Evolutionary conservation across 176 grass and related monocot species (phyloP), one percentile per base, ranked within the genome.

Genomic region (Dactylis glomerata): DNA sequence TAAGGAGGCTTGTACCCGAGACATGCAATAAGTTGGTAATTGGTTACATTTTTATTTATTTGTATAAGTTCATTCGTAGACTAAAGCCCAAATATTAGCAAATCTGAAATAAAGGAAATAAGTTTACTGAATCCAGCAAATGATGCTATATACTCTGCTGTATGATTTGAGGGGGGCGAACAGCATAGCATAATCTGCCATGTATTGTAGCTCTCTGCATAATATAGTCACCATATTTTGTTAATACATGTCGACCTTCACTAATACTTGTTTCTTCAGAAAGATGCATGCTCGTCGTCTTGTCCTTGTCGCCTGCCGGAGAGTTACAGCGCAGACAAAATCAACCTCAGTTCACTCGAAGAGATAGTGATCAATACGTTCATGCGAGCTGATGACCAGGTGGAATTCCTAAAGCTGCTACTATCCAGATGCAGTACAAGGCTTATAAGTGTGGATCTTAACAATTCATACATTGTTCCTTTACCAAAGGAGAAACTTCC

Each of bases 1-100:
- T 71, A 71, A 71, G n/a, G 68, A 71, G 16, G 68, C 12, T 71
- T 71, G 68, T 71, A 23, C 38, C 41, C 34, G 67, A 70, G 67
- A 13, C 36, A 42, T 70, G 41, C 6, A 1, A 10, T 24, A 5
- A 40, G 22, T 12, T 7, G 37, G 67, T 41, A 70, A 70, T 70
- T 70, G 40, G 36, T 14, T 1, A 22, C 4, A 36, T 69, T 15
- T 40, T 31, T n/a, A n/a, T 36, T 58, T 58, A 26, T 70, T 24
- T 42, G 9, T 36, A 22, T 22, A 32, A 10, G 20, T 41, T 24
- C 36, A 34, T 66, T 42, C 16, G 17, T 3, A 23, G 20, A 69
- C 16, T 41, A 10, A 23, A 69, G 37, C 67, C 24, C 20, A 41
- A 41, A 69, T 5, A 41, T 41, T 41, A 11, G 23, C 0, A n/a